Base-by-base conservation (phyloP, 805 yeast species). In the Saturnispora galanensis region DNA sequence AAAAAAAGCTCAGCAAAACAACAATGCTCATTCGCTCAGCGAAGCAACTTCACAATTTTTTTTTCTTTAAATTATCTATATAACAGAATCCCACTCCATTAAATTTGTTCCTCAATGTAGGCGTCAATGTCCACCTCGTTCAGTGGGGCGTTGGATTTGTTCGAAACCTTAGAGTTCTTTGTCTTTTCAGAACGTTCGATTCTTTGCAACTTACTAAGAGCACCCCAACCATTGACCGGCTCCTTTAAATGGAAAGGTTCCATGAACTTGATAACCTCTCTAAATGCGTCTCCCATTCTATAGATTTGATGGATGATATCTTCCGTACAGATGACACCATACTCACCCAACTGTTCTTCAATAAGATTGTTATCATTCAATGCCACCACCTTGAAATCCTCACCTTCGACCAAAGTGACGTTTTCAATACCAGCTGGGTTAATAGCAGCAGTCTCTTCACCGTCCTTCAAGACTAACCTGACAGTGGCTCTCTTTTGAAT, bases 401-500 rank as follows among this genome's bases (percentile, higher is more conserved):
- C 21, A 32, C 50, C 50, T 37, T 50, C 55, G 13, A 45, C 32
- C 13, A 37, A 36, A 38, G n/a, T 37, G 31, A 18, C 46, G n/a
- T 32, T 12, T 42, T 42, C 45, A 37, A 36, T 31, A 42, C 45
- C 45, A 2, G 45, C 45, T 42, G 45, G 45, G 32, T 42, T 42
- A 5, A 42, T 38, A 31, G 45, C 41, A 29, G 35, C 33, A 21
- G 35, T 12, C 15, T 49, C 52, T 11, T 57, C 54, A 1, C 47
- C 53, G 18, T 48, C 58, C 8, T 45, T 46, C 28, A 47, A 40
- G 10, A 28, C 28, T 35, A 65, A 59, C 45, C 65, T 56, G 32
- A 81, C 72, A 40, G 76, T 74, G 17, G 86, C 84, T 73, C 93
- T 79, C 65, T 84, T 84, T 62, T 81, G 90, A 55, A 84, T 69